Base-by-base conservation (phyloP, 305 asterid genomes). In the Striga hermonthica region DNA sequence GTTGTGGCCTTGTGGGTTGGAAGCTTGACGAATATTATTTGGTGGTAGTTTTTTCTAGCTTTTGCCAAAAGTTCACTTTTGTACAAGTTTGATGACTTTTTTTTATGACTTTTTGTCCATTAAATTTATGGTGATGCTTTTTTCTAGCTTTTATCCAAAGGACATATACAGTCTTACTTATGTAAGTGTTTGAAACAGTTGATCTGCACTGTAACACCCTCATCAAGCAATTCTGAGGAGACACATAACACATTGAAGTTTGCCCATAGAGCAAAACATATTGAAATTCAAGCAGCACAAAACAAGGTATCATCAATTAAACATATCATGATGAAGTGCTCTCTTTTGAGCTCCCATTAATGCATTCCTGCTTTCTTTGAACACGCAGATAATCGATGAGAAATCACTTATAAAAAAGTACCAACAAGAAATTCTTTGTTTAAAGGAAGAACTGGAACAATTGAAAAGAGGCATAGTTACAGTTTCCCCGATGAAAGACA, bases 191-290 rank as follows among this genome's bases (percentile, higher is more conserved):
- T 16, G 55, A 64, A 65, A 61, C 90, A 94, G 99, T 87, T 91
- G 57, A 88, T 94, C 72, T 94, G 98, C 91, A 88, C 87, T 44
- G 84, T 94, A 57, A 94, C 98, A 63, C 99, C 99, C 72, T 88
- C 99, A 28, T 88, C 97, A 67, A 88, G 99, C 88, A 88, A 85
- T 73, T 82, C 98, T 52, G 99, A 94, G 78, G 99, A 94, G 89
- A 91, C 99, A 34, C 99, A 91, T 74, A 88, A 94, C 82, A 94
- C 99, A 56, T 77, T 94, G 78, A 94, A 94, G 83, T 94, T 94
- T 81, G 99, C 99, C 45, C 99, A 94, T 73, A 95, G 98, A 74
- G 88, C 99, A 74, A 94, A 94, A 77, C 99, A 94, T 76, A 87
- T 94, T 70, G 99, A 94, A 84, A 87, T 94, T 75, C 93, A 86